Evolutionary conservation across 202 grass and related monocot species (phyloP), one percentile per base, ranked within the genome.

Genomic region (Eragrostis tef): DNA sequence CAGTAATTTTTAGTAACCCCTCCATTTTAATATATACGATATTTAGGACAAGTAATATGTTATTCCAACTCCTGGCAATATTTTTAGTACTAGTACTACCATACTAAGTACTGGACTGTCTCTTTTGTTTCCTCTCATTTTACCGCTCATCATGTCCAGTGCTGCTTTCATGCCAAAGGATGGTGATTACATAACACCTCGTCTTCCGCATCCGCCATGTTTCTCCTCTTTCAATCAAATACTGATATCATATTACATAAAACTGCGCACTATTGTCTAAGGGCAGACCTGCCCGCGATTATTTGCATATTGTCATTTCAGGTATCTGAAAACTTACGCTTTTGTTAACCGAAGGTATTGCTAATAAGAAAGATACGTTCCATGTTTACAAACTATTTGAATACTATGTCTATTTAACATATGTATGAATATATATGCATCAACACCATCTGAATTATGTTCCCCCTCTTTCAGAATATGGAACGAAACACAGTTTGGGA

Each of bases 401-500:
- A 11, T 20, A 21, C 19, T 20, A 9, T n/a, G n/a, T 20, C 1
- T 19, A 2, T 56, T 17, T 21, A 56, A 56, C 19, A 19, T n/a
- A n/a, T n/a, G n/a, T 56, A 20, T 56, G 19, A 20, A 56, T 52
- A 52, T 19, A 52, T 52, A 6, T 6, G 49, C 52, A 20, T 19
- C 6, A 56, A 3, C 19, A 56, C 19, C 52, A 20, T 56, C 52
- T 56, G 2, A 20, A 9, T 56, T 0, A 4, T 6, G 5, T 2
- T 27, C 9, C 11, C 20, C 12, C 48, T 31, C 17, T 44, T 75
- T 65, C 86, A 94, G 94, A 97, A 79, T 98, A 93, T 44, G 90
- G 94, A 57, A 98, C 94, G 8, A 77, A 81, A n/a, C 26, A 54
- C 77, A 82, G 86, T 51, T 86, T 98, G 7, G 94, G 94, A 98